Conservation (phyloP, 345 rosid genomes). For the Sisymbrium altissimum region DNA sequence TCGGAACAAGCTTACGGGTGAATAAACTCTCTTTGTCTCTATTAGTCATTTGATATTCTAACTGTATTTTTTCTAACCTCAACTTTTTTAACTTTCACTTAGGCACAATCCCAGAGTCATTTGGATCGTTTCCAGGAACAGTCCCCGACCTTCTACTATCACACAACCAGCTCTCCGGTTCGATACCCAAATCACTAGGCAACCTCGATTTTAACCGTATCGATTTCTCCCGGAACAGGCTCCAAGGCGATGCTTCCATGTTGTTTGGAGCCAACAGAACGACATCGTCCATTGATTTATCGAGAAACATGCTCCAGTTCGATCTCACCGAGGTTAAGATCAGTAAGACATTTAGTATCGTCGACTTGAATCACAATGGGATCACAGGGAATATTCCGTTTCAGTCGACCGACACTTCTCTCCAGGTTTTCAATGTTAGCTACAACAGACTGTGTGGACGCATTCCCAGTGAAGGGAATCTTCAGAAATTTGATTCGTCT, state of each 20-base stretch:
- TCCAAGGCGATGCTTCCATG: constrained; percentile 61
- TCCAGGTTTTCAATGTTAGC: constrained; percentile 61
- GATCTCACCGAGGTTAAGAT: constrained; percentile 49
- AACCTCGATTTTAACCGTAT: constrained; percentile 40
- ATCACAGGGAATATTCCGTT: constrained; percentile 57
- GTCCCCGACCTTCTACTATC: constrained; percentile 47
- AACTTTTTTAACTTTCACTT: not conserved
- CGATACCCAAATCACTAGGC: constrained; percentile 54
- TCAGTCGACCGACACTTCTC: constrained; percentile 35
- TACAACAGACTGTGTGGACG: constrained; percentile 67
- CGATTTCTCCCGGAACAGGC: constrained; percentile 62
- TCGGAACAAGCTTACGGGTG: not conserved
- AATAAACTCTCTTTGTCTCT: not conserved
- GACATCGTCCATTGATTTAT: constrained; percentile 40
- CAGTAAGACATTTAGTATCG: constrained; percentile 32
- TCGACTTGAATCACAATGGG: constrained; percentile 71
- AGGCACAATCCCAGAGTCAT: constrained; percentile 62
- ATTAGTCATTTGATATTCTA: not conserved
- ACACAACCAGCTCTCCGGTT: constrained; percentile 64
- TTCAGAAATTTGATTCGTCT: constrained; percentile 54
- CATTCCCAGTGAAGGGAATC: constrained; percentile 58
- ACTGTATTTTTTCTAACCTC: not conserved
- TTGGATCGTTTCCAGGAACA: constrained; percentile 40
- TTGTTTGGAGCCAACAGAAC: constrained; percentile 40
- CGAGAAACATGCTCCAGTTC: constrained; percentile 60